A percentile compares a stretch with the other conserved stretches of the same genome.
Evolutionary conservation across 2,329 filamentous ascomycete genomes (phyloP).

Genomic region (Sodiomyces alkalinus): DNA sequence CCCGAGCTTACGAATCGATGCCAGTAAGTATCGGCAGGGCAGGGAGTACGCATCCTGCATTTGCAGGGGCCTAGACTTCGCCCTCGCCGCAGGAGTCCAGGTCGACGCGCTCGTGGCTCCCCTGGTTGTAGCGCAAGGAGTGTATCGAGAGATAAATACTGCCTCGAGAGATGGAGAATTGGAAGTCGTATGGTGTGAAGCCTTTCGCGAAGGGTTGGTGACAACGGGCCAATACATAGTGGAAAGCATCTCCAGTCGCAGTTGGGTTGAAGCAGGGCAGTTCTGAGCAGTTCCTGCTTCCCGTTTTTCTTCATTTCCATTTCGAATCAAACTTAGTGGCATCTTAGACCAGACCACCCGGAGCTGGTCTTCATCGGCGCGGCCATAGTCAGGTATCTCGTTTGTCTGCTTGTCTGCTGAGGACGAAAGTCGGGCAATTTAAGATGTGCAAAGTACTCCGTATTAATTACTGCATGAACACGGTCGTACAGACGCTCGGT

Average conservation of each 20-base stretch:
- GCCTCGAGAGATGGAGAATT: constrained; percentile 24
- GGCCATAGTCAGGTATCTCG: no score
- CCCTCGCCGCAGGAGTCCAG: constrained; percentile 25
- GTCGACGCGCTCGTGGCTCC: constrained; percentile 30
- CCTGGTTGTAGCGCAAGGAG: constrained; percentile 24
- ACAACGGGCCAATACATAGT: constrained; percentile 26
- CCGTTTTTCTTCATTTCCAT: no score
- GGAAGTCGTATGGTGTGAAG: constrained; percentile 32
- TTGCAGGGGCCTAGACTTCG: constrained; percentile 34
- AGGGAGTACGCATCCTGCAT: constrained; percentile 30
- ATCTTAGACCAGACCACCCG: no score
- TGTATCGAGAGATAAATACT: constrained; percentile 23
- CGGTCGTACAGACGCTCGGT: no score
- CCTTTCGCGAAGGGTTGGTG: constrained; percentile 22
- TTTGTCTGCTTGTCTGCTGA: no score
- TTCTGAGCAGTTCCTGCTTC: constrained; percentile 5
- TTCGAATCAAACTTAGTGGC: no score
- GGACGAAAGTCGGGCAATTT: no score
- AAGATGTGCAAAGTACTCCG: no score
- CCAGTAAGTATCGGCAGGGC: constrained; percentile 25
- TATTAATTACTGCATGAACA: no score
- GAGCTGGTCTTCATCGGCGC: no score
- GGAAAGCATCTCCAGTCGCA: constrained; percentile 20
- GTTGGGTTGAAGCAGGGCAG: constrained; percentile 19
- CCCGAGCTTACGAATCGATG: constrained; percentile 22